Conservation (phyloP, 164 flowering plant species). For the Cinnamomum micranthum region DNA sequence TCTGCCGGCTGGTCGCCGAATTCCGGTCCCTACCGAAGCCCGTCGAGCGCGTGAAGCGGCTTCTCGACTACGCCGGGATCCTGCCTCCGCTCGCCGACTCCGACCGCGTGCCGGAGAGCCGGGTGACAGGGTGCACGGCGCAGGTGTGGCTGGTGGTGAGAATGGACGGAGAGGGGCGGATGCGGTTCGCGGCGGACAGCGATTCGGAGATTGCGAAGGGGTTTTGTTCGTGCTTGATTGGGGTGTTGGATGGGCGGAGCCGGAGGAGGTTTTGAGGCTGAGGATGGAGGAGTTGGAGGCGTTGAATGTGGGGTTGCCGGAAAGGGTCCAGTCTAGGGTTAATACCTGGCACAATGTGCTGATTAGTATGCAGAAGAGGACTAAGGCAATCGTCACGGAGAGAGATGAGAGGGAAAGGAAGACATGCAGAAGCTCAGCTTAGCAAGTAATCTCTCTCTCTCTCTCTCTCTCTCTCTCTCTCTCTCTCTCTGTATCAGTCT, state of each 20-base stretch:
- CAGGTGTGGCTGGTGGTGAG: slow-evolving; percentile 72
- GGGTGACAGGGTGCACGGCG: slow-evolving; percentile 89
- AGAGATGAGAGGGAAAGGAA: slow-evolving; percentile 67
- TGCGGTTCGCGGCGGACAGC: slow-evolving; percentile 69
- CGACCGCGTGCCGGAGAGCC: slow-evolving; percentile 36
- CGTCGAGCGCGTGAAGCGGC: slow-evolving; percentile 64
- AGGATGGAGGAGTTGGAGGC: slow-evolving; percentile 62
- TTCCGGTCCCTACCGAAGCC: slow-evolving; percentile 55
- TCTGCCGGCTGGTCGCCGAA: slow-evolving; percentile 43
- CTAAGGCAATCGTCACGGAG: slow-evolving; percentile 53
- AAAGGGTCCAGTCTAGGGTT: slow-evolving; percentile 48
- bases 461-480: not conserved
- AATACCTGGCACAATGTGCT: slow-evolving; percentile 93
- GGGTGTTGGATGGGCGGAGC: slow-evolving; percentile 56
- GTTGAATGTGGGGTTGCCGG: slow-evolving; percentile 55
- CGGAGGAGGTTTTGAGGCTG: slow-evolving; percentile 68
- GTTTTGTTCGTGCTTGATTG: slow-evolving; percentile 62
- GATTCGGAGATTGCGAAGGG: slow-evolving; percentile 87
- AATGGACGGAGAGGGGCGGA: slow-evolving; percentile 46
- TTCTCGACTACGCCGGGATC: slow-evolving; percentile 51
- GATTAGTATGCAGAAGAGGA: slow-evolving; percentile 82
- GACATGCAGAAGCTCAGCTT: slow-evolving; percentile 96
- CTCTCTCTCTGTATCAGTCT: too few species aligned
- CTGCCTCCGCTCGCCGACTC: slow-evolving; percentile 45
- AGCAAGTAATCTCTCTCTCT: slow-evolving; percentile 4